Base-by-base conservation (phyloP, 2,329 filamentous ascomycete genomes). In the Grosmannia serpens region DNA sequence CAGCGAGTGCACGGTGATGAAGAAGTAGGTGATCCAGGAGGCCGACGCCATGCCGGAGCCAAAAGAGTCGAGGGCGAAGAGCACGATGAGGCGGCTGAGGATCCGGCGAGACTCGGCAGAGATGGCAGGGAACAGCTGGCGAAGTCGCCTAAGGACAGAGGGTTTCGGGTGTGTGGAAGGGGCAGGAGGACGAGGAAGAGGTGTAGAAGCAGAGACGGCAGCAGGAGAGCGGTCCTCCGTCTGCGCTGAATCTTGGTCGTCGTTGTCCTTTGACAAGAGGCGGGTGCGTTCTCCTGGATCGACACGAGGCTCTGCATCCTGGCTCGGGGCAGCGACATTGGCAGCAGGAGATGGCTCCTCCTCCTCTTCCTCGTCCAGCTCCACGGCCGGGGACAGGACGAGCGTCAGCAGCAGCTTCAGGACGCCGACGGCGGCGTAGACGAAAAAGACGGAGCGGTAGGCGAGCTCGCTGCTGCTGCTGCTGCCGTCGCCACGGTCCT, bases 21-120 rank as follows among this genome's bases (percentile, higher is more conserved):
- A 83, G 68, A 77, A 84, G 62, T 74, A 82, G 0, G 79, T 80
- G 3, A 82, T 69, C 85, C 84, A 72, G 64, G 83, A 72, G 70
- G 83, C 73, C 72, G 70, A 4, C 77, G 68, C 62, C 59, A 59
- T 75, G 78, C 17, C 71, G 80, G 76, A 24, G 73, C 77, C 64
- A 13, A 71, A 70, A 1, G 62, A 75, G 78, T 24, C 71, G 81
- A 76, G 22, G 72, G 77, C 64, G 11, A 71, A 70, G 2, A 63
- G 58, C 1, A 64, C 70, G 71, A 20, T 15, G 38, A 92, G 74
- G 55, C 83, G 81, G 56, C 80, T 68, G 7, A 88, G 73, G 33
- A 84, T 75, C 0, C 71, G 65, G 8, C 77, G 71, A 41, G 78
- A 84, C n/a, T 80, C 73, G 3, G 69, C 70, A 6, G 81, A 83